Evolutionary conservation across 352 stramenopile species (phyloP).

Genomic region (Blastocystis sp.): DNA sequence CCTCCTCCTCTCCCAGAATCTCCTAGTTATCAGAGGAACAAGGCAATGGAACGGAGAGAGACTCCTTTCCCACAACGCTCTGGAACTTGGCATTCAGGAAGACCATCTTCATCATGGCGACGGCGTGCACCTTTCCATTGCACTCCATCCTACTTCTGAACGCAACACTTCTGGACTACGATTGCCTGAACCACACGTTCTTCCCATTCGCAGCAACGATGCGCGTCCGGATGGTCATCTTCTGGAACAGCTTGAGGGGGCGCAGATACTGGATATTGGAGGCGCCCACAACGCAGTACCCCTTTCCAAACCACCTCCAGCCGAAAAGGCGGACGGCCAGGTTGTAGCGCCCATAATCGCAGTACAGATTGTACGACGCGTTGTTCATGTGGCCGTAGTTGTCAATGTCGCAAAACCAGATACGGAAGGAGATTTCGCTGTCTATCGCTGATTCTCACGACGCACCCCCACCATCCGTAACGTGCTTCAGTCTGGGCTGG

Average conservation of each 20-base stretch:
- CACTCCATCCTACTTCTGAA: conserved; percentile 6
- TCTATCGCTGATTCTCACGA: not conserved
- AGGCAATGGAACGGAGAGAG: not conserved
- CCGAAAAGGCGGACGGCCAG: conserved; percentile 45
- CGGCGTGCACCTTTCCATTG: conserved; percentile 51
- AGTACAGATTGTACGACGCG: conserved; percentile 56
- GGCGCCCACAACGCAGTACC: conserved; percentile 25
- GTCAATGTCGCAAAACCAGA: conserved; percentile 57
- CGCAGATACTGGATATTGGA: conserved; percentile 60
- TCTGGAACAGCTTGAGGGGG: conserved; percentile 44
- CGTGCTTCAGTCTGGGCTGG: not conserved
- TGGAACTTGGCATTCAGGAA: conserved; percentile 41
- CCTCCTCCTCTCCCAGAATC: no score
- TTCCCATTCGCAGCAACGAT: conserved; percentile 42
- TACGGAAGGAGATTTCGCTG: conserved; percentile 12
- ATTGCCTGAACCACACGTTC: conserved; percentile 49
- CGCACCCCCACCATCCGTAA: not conserved
- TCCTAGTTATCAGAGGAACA: not conserved
- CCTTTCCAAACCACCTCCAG: conserved; percentile 2
- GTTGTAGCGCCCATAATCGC: conserved; percentile 62
- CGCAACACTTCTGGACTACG: not conserved
- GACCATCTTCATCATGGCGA: conserved; percentile 64
- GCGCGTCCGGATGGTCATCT: conserved; percentile 43
- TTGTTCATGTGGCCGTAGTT: conserved; percentile 57
- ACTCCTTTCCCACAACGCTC: conserved; percentile 1